Base-by-base conservation (phyloP, 306 rosid species). In the Carpinus viminea region DNA sequence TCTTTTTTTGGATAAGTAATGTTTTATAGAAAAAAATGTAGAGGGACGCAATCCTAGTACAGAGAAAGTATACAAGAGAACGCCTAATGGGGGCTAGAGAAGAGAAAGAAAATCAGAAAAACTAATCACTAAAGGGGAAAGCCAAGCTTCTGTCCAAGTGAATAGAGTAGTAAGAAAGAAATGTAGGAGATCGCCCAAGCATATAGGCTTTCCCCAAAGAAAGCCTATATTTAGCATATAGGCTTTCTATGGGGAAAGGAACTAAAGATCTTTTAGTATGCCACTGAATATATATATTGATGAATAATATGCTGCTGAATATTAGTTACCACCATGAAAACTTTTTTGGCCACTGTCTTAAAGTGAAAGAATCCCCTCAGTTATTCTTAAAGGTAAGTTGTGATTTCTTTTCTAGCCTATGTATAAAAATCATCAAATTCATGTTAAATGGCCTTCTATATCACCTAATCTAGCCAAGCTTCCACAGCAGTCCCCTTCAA, bases 381-480 rank as follows among this genome's bases (percentile, higher is more conserved):
- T 38, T 36, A 38, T 66, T 66, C 50, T 66, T 20, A 17, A 21
- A 17, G 71, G 24, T 18, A 66, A 66, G 71, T 7, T 16, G 3
- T 20, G 47, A 20, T 65, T 66, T 66, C 50, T 41, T 66, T 66
- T 18, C 24, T 66, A 66, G 21, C 18, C 71, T 66, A 66, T 50
- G 36, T 13, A 64, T 7, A 64, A 12, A 36, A 64, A 64, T 16
- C 46, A 62, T 1, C 41, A 12, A 31, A 9, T 34, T 7, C 20
- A 34, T 36, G 48, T 10, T 12, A 15, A 59, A 59, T 9, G 2
- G 28, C 65, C 34, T 57, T 65, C 48, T 38, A 21, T 12, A 17
- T 65, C 50, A 17, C 21, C 24, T 17, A n/a, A 8, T 65, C 10
- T 15, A 38, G 48, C 47, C 26, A 17, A 34, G 7, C 13, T 34